Conservation (phyloP, 352 stramenopile genomes). For the Phytophthora macrochlamydospora region DNA sequence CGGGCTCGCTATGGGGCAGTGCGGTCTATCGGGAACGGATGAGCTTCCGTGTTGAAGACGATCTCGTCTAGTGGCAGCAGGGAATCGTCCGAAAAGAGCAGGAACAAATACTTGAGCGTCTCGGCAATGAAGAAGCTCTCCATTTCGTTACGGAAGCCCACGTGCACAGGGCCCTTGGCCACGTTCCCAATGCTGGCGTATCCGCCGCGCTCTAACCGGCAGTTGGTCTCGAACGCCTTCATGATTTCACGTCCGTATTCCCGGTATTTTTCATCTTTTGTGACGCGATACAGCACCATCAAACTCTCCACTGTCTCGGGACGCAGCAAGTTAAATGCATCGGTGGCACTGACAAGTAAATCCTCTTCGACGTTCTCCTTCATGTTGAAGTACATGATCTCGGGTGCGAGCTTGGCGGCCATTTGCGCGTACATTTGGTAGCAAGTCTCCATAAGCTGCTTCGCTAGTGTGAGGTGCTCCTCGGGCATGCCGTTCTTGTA, state of each 20-base stretch:
- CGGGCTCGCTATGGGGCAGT: conserved; percentile 14
- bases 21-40: conserved; percentile 73
- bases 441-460: conserved; percentile 84
- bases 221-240: conserved; percentile 83
- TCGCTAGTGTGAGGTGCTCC: conserved; percentile 72
- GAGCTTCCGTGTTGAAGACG: conserved; percentile 91
- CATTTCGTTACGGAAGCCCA: conserved; percentile 78
- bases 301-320: conserved; percentile 93
- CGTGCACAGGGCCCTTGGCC: conserved; percentile 40
- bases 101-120: conserved; percentile 95
- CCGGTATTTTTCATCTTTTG: conserved; percentile 88
- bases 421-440: conserved; percentile 89
- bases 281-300: conserved; percentile 92
- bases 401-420: conserved; percentile 82
- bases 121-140: conserved; percentile 93
- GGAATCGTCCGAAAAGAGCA: conserved; percentile 89
- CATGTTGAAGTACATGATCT: conserved; percentile 85
- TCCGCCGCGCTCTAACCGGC: conserved; percentile 57
- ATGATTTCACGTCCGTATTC: conserved; percentile 89
- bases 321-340: conserved; percentile 87
- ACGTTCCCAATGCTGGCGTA: conserved; percentile 74
- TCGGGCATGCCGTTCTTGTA: conserved; percentile 71
- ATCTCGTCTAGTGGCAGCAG: conserved; percentile 83
- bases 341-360: conserved; percentile 55
- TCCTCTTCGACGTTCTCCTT: conserved; percentile 51